phyloP scores from a whole-genome alignment of 2,329 filamentous ascomycete species.

The Rhinocladiella mackenziei region DNA sequence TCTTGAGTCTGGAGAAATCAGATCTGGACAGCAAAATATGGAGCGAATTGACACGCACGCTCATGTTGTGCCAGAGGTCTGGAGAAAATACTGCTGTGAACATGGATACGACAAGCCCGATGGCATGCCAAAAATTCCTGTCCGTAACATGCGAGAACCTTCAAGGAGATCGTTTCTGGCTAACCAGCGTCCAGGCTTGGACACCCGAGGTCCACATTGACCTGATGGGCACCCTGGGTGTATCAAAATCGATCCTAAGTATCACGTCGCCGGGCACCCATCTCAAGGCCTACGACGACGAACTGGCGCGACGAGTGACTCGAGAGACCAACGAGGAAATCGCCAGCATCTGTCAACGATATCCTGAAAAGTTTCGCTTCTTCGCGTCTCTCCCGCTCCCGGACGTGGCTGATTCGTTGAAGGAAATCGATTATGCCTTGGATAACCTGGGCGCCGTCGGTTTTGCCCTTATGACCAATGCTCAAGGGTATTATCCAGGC shows the following conservation, averaged over 20 bases:
- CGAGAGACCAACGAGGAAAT: constrained; percentile 35
- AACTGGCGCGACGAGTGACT: constrained; percentile 34
- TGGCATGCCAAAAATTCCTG: constrained; percentile 15
- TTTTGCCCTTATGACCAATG: constrained; percentile 50
- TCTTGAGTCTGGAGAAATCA: no score
- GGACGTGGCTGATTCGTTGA: constrained; percentile 44
- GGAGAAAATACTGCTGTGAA: constrained; percentile 9
- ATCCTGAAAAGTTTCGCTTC: constrained; percentile 43
- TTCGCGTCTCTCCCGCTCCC: constrained; percentile 54
- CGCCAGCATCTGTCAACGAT: constrained; percentile 23
- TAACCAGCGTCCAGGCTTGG: constrained; percentile 40
- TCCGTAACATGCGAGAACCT: neutral
- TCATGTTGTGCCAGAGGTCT: constrained; percentile 12
- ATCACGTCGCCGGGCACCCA: constrained; percentile 53
- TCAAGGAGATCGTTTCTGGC: no score
- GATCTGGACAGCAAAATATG: neutral
- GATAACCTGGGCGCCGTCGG: constrained; percentile 44
- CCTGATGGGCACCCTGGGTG: constrained; percentile 48
- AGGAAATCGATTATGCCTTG: constrained; percentile 45
- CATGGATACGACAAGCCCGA: constrained; percentile 13
- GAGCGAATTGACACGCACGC: constrained; percentile 17
- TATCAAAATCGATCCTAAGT: constrained; percentile 51
- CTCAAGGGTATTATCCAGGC: constrained; percentile 51
- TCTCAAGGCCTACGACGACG: constrained; percentile 37
- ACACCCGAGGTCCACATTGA: constrained; percentile 43